Conservation (phyloP, 2,329 filamentous ascomycete species). For the Fusarium subtropicale region DNA sequence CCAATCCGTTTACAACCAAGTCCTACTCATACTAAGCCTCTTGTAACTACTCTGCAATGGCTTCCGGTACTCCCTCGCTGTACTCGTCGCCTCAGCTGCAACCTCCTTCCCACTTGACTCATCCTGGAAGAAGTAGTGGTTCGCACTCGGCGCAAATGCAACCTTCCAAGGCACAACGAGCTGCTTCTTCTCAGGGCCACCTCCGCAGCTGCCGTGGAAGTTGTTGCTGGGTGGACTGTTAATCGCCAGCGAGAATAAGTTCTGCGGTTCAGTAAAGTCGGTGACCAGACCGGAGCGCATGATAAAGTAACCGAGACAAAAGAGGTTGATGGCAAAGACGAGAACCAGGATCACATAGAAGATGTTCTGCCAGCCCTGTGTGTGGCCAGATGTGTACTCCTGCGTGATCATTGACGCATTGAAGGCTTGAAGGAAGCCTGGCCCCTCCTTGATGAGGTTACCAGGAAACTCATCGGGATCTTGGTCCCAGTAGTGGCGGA, state of each 20-base stretch:
- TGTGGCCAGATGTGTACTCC: slow-evolving; percentile 76
- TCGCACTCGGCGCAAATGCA: slow-evolving; percentile 52
- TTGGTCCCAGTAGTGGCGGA: slow-evolving; percentile 67
- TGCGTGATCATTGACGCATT: slow-evolving; percentile 72
- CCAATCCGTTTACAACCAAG: slow-evolving; percentile 42
- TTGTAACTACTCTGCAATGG: slow-evolving; percentile 44
- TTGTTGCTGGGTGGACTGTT: slow-evolving; percentile 62
- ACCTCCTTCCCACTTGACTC: slow-evolving; percentile 48
- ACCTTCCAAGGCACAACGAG: slow-evolving; percentile 58
- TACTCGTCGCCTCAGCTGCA: slow-evolving; percentile 52
- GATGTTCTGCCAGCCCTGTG: slow-evolving; percentile 68
- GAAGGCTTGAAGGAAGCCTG: slow-evolving; percentile 67
- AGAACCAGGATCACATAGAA: slow-evolving; percentile 75
- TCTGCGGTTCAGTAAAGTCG: slow-evolving; percentile 82
- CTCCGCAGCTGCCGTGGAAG: slow-evolving; percentile 55
- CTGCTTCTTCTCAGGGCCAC: slow-evolving; percentile 52
- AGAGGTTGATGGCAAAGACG: slow-evolving; percentile 74
- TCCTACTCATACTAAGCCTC: slow-evolving; percentile 45
- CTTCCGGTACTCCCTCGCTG: slow-evolving; percentile 35
- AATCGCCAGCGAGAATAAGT: slow-evolving; percentile 77
- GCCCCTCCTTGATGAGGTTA: slow-evolving; percentile 53
- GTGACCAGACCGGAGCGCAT: slow-evolving; percentile 72
- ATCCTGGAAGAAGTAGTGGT: slow-evolving; percentile 60
- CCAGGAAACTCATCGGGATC: slow-evolving; percentile 20
- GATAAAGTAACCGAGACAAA: slow-evolving; percentile 72